phyloP scores from a whole-genome alignment of 805 yeast genomes.

The Candida ascalaphidarum region DNA sequence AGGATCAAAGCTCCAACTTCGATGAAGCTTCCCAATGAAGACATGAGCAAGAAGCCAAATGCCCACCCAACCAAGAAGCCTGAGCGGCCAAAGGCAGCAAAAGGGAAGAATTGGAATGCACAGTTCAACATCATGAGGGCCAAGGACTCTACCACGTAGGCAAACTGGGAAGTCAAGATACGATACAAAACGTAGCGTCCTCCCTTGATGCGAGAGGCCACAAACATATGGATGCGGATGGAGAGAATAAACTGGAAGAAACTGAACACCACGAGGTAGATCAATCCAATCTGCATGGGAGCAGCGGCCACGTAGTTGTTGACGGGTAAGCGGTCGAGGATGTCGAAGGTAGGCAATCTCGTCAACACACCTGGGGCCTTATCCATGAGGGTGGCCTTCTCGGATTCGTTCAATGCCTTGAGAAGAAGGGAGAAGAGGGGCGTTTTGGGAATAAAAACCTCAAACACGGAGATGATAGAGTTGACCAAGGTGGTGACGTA shows the following conservation, averaged over 20 bases:
- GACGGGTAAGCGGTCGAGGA: constrained; percentile 18
- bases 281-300: constrained; percentile 22
- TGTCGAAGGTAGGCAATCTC: constrained; percentile 12
- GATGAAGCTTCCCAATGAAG: constrained; percentile 21
- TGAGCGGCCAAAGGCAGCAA: constrained; percentile 17
- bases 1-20: constrained; percentile 17
- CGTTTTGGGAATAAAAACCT: constrained; percentile 8
- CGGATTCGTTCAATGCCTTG: constrained; percentile 3
- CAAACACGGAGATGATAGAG: constrained; percentile 8
- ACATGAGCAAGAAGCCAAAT: constrained; percentile 19
- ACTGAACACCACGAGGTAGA: constrained; percentile 22
- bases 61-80: constrained; percentile 27
- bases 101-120: constrained; percentile 16
- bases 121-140: constrained; percentile 19
- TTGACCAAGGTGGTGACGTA: constrained; percentile 11
- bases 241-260: constrained; percentile 25
- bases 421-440: constrained; percentile 11
- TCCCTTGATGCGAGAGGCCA: constrained; percentile 19
- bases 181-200: constrained; percentile 14
- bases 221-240: constrained; percentile 15
- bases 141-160: constrained; percentile 19
- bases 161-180: constrained; percentile 16
- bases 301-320: constrained; percentile 16
- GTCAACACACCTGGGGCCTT: constrained; percentile 17
- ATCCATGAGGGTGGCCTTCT: constrained; percentile 4